These are phyloP conservation scores for Alternaria dauci DNA, from an alignment of 2,329 filamentous ascomycete species.

Conservation along the genomic window DNA sequence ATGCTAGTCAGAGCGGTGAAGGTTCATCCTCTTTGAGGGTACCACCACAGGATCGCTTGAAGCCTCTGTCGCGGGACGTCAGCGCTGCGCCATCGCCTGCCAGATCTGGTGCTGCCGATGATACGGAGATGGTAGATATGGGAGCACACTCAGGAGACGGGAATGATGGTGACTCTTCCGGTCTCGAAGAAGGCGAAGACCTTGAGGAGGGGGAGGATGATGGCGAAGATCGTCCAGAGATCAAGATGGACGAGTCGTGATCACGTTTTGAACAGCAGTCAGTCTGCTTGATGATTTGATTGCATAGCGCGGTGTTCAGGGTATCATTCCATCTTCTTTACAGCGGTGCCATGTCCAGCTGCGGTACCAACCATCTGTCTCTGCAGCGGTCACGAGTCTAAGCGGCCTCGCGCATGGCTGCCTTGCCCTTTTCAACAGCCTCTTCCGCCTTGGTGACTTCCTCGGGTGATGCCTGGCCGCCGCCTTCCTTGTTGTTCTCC, in stretches of 20 bases:
- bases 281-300: conserved; percentile 7
- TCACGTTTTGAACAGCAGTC: not conserved
- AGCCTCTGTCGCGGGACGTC: conserved; percentile 38
- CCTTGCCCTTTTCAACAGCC: conserved; percentile 52
- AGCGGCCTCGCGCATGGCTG: conserved; percentile 47
- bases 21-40: conserved; percentile 38
- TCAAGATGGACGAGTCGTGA: conserved; percentile 45
- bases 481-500: conserved; percentile 54
- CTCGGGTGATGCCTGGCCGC: conserved; percentile 49
- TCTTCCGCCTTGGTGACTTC: conserved; percentile 58
- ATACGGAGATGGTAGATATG: conserved; percentile 44
- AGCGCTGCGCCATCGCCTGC: conserved; percentile 41
- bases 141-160: conserved; percentile 31
- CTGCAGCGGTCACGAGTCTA: conserved; percentile 11
- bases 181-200: conserved; percentile 45
- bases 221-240: conserved; percentile 29
- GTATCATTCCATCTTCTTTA: conserved; percentile 19
- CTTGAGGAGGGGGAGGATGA: conserved; percentile 44
- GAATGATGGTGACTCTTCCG: conserved; percentile 44
- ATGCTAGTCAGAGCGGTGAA: conserved; percentile 44
- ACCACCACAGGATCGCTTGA: conserved; percentile 44
- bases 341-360: not conserved
- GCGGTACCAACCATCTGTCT: not conserved
- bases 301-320: conserved; percentile 50
- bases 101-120: conserved; percentile 35